Conservation (phyloP, 305 asterid genomes). For the Andrographis paniculata region DNA sequence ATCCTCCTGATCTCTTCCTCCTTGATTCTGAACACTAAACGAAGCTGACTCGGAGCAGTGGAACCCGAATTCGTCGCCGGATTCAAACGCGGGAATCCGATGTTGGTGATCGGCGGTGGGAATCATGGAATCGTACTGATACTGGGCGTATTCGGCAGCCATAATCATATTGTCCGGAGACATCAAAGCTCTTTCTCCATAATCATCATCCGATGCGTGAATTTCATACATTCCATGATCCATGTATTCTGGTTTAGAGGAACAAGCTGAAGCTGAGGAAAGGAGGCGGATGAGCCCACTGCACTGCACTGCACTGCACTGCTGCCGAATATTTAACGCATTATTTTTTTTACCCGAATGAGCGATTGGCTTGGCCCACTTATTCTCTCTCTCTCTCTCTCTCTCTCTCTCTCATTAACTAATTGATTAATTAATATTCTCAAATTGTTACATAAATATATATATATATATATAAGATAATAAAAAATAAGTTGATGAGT, state of each 20-base stretch:
- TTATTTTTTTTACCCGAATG: too few relatives aligned
- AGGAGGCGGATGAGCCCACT: too few relatives aligned
- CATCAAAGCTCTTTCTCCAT: constrained; percentile 51
- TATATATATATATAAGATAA: too few relatives aligned
- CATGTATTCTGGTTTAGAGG: neutral
- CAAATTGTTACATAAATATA: too few relatives aligned
- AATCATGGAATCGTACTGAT: constrained; percentile 24
- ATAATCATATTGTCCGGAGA: constrained; percentile 56
- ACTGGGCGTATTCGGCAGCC: constrained; percentile 31
- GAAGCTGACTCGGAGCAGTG: constrained; percentile 43
- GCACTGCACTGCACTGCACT: too few relatives aligned
- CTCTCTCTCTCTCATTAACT: too few relatives aligned
- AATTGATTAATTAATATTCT: too few relatives aligned
- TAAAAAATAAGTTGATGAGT: too few relatives aligned
- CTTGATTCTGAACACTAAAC: constrained; percentile 19
- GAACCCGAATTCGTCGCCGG: constrained; percentile 34
- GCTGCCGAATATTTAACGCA: too few relatives aligned
- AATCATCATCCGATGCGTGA: constrained; percentile 28
- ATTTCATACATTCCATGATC: constrained; percentile 63
- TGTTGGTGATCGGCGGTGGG: constrained; percentile 24
- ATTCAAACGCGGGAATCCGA: constrained; percentile 33
- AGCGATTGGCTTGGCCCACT: too few relatives aligned
- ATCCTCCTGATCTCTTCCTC: constrained; percentile 18
- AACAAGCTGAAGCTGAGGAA: too few relatives aligned
- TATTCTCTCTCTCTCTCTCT: too few relatives aligned